Evolutionary conservation across 441 rosid species (phyloP).

Genomic region (Corymbia citriodora): DNA sequence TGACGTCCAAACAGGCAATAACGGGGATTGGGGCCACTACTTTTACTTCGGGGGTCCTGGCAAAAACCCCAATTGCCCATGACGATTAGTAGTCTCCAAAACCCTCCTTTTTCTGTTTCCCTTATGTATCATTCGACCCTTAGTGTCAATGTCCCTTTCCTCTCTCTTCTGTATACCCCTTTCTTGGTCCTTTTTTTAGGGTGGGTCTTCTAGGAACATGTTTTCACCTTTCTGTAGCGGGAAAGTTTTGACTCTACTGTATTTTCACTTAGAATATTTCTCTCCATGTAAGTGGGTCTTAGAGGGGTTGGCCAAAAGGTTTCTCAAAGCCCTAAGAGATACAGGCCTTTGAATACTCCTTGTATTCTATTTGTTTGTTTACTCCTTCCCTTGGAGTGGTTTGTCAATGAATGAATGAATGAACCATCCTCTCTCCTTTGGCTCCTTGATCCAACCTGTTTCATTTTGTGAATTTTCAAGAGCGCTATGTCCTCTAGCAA

Average conservation of each 20-base stretch:
- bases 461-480: background rate
- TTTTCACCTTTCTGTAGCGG: constrained; percentile 25
- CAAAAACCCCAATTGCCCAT: constrained; percentile 57
- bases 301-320: constrained; percentile 24
- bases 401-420: constrained; percentile 22
- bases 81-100: constrained; percentile 6
- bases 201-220: constrained; percentile 23
- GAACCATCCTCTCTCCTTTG: background rate
- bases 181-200: constrained; percentile 26
- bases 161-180: constrained; percentile 18
- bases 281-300: constrained; percentile 48
- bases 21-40: constrained; percentile 55
- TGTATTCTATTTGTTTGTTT: constrained; percentile 33
- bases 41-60: constrained; percentile 83
- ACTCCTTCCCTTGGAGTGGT: constrained; percentile 32
- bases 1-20: constrained; percentile 37
- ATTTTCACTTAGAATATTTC: constrained; percentile 7
- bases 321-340: constrained; percentile 39
- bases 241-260: constrained; percentile 50
- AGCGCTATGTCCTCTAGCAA: background rate
- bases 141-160: constrained; percentile 20
- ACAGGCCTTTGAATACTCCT: constrained; percentile 24
- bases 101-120: background rate
- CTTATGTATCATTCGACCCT: constrained; percentile 55
- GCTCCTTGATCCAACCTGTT: background rate